Conservation (phyloP, 805 yeast genomes). For the Candida michaelii region DNA sequence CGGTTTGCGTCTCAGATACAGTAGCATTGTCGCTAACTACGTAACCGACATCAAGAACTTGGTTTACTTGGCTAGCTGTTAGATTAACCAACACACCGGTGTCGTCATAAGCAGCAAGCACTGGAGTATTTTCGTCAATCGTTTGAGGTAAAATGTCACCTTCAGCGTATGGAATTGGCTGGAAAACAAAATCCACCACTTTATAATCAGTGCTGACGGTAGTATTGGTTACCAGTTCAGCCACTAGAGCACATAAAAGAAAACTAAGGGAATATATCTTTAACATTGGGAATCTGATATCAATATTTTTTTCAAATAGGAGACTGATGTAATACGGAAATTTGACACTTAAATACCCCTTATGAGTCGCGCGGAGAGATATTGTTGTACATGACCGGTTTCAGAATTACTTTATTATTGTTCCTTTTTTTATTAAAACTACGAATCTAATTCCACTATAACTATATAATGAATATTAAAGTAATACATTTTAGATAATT, state of each 20-base stretch:
- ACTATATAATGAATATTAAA: too few relatives aligned
- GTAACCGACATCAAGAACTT: conserved; percentile 5
- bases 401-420: too few relatives aligned
- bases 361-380: conserved; percentile 1
- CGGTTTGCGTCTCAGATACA: conserved; percentile 1
- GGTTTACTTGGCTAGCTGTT: conserved; percentile 5
- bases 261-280: conserved; percentile 2
- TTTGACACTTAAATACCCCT: conserved; percentile 4
- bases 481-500: too few relatives aligned
- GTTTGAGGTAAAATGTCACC: conserved; percentile 3
- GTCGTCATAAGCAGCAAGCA: conserved; percentile 5
- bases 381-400: not conserved
- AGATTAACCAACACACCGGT: conserved; percentile 4
- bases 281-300: conserved; percentile 2
- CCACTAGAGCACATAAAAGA: conserved; percentile 4
- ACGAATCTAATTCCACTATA: too few relatives aligned
- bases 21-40: not conserved
- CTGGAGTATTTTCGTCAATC: conserved; percentile 5
- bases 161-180: conserved; percentile 4
- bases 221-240: conserved; percentile 3
- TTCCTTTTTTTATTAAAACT: too few relatives aligned
- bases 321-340: conserved; percentile 1
- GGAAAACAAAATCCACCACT: conserved; percentile 3
- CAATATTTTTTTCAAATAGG: conserved; percentile 2
- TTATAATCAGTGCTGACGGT: conserved; percentile 3